Conservation (phyloP, 2,329 filamentous ascomycete species). For the Colletotrichum sp. region DNA sequence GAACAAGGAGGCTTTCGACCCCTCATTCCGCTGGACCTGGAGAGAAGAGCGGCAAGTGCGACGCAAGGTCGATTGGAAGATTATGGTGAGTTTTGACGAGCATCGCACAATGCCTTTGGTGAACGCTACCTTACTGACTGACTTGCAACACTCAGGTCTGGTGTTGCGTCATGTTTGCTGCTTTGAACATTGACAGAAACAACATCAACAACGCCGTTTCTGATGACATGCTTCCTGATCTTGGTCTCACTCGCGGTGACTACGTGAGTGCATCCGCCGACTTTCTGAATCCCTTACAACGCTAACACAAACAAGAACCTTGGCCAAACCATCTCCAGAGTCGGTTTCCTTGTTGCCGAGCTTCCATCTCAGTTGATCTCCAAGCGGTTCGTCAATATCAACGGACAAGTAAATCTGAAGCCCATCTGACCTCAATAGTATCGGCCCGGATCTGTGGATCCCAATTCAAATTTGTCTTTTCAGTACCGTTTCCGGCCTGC, state of each 20-base stretch:
- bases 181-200: constrained; percentile 27
- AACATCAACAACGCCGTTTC: constrained; percentile 29
- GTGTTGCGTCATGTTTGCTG: constrained; percentile 36
- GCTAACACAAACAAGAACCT: constrained; percentile 42
- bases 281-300: not conserved
- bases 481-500: constrained; percentile 13
- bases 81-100: constrained; percentile 30
- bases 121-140: constrained; percentile 20
- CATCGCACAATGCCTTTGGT: not conserved
- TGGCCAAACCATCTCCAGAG: constrained; percentile 59
- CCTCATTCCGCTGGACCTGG: constrained; percentile 37
- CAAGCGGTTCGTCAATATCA: constrained; percentile 43
- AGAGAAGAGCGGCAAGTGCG: constrained; percentile 32
- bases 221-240: constrained; percentile 43
- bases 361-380: constrained; percentile 65
- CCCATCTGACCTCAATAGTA: not conserved
- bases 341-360: constrained; percentile 62
- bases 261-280: constrained; percentile 27
- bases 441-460: constrained; percentile 37
- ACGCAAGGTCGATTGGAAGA: constrained; percentile 35
- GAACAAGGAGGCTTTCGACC: constrained; percentile 37
- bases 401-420: not conserved
- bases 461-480: constrained; percentile 26
- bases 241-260: constrained; percentile 34
- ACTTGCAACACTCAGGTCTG: not conserved